phyloP scores from a whole-genome alignment of 495 filamentous ascomycete species.

The Neurospora tetraspora region DNA sequence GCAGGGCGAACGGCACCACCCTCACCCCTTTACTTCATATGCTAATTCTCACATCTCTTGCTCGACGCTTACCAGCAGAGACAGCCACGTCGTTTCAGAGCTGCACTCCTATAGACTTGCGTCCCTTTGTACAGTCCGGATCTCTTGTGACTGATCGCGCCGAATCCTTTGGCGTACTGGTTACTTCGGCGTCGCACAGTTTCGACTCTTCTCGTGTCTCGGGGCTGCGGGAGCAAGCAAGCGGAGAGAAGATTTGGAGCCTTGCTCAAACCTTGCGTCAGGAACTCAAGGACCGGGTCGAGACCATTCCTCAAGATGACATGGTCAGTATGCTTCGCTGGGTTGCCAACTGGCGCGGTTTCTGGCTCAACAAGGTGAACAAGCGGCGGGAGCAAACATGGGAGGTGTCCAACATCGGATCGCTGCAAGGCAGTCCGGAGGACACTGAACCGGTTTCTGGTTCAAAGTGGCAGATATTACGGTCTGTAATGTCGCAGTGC shows the following conservation, averaged over 20 bases:
- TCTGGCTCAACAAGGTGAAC: conserved; percentile 16
- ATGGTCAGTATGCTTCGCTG: conserved; percentile 21
- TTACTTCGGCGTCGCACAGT: conserved; percentile 16
- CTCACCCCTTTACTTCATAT: conserved; percentile 25
- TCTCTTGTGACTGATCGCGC: background rate
- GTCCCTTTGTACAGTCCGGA: conserved; percentile 12
- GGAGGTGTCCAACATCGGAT: conserved; percentile 27
- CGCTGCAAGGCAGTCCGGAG: conserved; percentile 7
- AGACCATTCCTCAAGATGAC: conserved; percentile 20
- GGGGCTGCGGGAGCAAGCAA: conserved; percentile 4
- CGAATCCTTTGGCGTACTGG: conserved; percentile 18
- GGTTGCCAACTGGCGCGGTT: conserved; percentile 20
- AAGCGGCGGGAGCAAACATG: conserved; percentile 19
- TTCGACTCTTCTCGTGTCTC: conserved; percentile 11
- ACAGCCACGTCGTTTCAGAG: conserved; percentile 16
- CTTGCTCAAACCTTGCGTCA: conserved; percentile 14
- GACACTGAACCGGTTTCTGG: background rate
- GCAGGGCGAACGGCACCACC: conserved; percentile 19
- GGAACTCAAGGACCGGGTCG: conserved; percentile 9
- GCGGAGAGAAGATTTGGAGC: conserved; percentile 18
- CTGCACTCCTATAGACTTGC: conserved; percentile 22
- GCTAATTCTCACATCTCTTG: conserved; percentile 16
- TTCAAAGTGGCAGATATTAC: conserved; percentile 17
- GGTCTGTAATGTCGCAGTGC: conserved; percentile 26
- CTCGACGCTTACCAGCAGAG: conserved; percentile 8